phyloP scores from a whole-genome alignment of 176 grass and related monocot species.

The Rhynchospora tenuis region DNA sequence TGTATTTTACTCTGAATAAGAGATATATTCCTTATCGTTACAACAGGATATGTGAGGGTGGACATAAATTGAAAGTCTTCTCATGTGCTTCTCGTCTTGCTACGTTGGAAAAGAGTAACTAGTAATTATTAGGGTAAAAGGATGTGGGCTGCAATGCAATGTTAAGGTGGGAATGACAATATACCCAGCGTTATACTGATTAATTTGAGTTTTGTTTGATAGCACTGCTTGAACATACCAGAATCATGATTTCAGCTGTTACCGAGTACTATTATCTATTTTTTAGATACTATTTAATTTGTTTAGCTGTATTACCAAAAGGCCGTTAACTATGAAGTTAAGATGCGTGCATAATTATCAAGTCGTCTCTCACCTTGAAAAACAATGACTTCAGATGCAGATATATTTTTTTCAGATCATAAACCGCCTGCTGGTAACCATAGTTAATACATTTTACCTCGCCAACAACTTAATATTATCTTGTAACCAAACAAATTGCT shows the following conservation, averaged over 20 bases:
- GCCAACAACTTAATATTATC: no score
- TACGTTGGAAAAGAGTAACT: conserved; percentile 56
- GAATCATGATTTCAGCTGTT: not conserved
- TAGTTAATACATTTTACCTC: no score
- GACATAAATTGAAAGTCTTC: conserved; percentile 68
- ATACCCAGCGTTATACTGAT: not conserved
- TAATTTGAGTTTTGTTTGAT: not conserved
- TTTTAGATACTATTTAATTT: not conserved
- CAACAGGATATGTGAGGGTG: conserved; percentile 47
- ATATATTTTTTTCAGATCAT: no score
- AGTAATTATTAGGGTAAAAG: conserved; percentile 31
- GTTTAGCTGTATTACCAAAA: not conserved
- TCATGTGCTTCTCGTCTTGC: conserved; percentile 64
- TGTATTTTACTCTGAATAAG: not conserved
- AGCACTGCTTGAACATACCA: not conserved
- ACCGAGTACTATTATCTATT: not conserved
- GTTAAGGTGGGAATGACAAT: not conserved
- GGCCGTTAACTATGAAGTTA: no score
- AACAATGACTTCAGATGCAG: no score
- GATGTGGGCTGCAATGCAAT: not conserved
- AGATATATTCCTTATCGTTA: conserved; percentile 44
- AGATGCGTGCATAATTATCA: no score
- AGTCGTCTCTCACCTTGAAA: no score
- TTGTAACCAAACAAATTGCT: no score
- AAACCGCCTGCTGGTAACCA: no score